Base-by-base conservation (phyloP, 805 yeast species). In the Suhomyces prunicola region DNA sequence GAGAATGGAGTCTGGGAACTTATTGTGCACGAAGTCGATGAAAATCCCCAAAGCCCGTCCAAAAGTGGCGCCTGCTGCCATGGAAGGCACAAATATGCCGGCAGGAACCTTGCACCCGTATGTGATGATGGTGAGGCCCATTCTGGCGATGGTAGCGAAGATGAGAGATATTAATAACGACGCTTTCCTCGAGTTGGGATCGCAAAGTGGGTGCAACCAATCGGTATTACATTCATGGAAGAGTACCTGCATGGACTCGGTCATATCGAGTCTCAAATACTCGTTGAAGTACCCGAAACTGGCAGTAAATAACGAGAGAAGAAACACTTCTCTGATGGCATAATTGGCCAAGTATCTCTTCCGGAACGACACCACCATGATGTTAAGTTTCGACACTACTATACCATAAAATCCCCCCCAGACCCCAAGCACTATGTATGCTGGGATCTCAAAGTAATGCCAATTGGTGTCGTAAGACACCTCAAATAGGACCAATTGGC, bases 61-160 rank as follows among this genome's bases (percentile, higher is more conserved):
- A 69, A 90, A 88, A 0, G 96, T 83, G 0, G 98, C 97, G 22
- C 99, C 99, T 1, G 91, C 88, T 0, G 97, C 92, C 96, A 94
- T 90, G 1, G 97, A 88, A 2, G 99, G 99, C 50, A 94, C 96
- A 70, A 94, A 87, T 5, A 93, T 90, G 13, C 99, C 99, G n/a
- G 97, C 96, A 0, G 99, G 99, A 0, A 93, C 92, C 69, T 87
- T 90, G 56, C 91, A 85, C 2, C 97, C 97, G 67, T 96, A 94
- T 0, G 98, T 87, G 13, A 94, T 76, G 26, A 91, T 81, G 26
- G 94, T 89, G 48, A 94, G 76, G 0, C 78, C 57, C 73, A 86
- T 82, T 52, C 99, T 77, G 4, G 90, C 70, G 0, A 84, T 57
- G 0, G 97, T 87, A 0, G 97, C 97, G 49, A 82, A 73, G 0